These are phyloP conservation scores for Fusarium sp. DNA, from an alignment of 2,329 filamentous ascomycete genomes.

Conservation along the genomic window DNA sequence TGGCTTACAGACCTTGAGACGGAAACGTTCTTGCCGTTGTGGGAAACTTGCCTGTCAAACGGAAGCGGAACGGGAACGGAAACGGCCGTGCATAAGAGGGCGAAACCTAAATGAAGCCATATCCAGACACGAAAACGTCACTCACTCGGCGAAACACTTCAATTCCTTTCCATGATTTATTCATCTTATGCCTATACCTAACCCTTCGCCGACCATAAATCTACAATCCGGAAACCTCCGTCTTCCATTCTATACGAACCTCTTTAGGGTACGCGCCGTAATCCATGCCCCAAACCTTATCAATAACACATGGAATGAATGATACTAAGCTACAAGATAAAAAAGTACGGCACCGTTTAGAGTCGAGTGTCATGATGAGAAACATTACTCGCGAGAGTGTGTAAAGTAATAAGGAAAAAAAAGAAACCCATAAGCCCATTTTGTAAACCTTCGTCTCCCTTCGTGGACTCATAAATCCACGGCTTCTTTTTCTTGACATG, in stretches of 20 bases:
- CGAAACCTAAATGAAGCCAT: slow-evolving; percentile 10
- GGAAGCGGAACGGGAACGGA: not conserved
- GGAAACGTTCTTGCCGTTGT: slow-evolving; percentile 21
- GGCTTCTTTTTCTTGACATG: slow-evolving; percentile 6
- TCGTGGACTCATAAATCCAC: slow-evolving; percentile 5
- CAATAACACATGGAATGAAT: slow-evolving; percentile 38
- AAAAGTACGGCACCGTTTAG: slow-evolving; percentile 8
- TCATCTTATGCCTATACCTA: slow-evolving; percentile 23
- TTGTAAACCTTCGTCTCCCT: slow-evolving; percentile 13
- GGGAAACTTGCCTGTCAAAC: not conserved
- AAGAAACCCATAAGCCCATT: slow-evolving; percentile 8
- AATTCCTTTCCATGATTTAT: slow-evolving; percentile 15
- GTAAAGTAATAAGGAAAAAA: slow-evolving; percentile 22
- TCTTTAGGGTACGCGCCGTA: slow-evolving; percentile 3
- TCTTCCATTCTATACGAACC: slow-evolving; percentile 17
- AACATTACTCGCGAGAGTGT: slow-evolving; percentile 34
- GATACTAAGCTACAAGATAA: slow-evolving; percentile 19
- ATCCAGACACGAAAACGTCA: slow-evolving; percentile 2
- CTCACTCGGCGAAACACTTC: not conserved
- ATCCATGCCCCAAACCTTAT: not conserved
- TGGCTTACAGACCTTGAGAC: not conserved
- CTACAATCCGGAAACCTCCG: not conserved
- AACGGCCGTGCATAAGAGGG: slow-evolving; percentile 4
- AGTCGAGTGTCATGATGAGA: slow-evolving; percentile 34
- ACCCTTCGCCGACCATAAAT: not conserved